A percentile compares a stretch with the other conserved stretches of the same genome.
Evolutionary conservation across 2,329 filamentous ascomycete species (phyloP).

Genomic region (Trichoderma asperellum): DNA sequence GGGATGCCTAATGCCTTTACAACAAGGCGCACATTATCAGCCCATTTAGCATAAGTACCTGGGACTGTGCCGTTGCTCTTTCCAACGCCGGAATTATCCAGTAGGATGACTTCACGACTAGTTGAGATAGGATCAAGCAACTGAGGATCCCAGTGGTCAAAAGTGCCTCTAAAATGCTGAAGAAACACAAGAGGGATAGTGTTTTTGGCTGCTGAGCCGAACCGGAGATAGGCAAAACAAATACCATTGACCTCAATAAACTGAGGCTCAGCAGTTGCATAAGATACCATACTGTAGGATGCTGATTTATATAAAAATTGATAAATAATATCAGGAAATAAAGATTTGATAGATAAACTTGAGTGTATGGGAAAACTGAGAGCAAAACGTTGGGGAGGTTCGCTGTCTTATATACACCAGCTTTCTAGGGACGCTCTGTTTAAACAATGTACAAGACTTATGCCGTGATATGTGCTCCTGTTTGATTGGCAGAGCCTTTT

Average conservation of each 20-base stretch:
- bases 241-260: conserved; percentile 18
- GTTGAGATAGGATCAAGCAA: neutral
- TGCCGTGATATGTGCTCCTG: too few relatives aligned
- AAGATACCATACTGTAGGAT: neutral
- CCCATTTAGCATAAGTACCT: conserved; percentile 6
- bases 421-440: too few relatives aligned
- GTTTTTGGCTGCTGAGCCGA: neutral
- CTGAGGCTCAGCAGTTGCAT: conserved; percentile 23
- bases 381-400: too few relatives aligned
- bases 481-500: too few relatives aligned
- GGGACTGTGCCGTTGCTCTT: conserved; percentile 2
- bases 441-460: too few relatives aligned
- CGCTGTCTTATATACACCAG: neutral
- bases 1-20: conserved; percentile 9
- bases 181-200: neutral
- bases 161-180: conserved; percentile 1
- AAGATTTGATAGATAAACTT: neutral
- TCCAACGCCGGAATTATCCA: neutral
- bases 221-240: conserved; percentile 15
- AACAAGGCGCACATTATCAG: neutral
- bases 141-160: conserved; percentile 18
- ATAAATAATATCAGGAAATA: neutral
- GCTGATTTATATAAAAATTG: neutral
- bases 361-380: too few relatives aligned
- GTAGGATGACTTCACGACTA: neutral